These are phyloP conservation scores for Arctium minus DNA, from an alignment of 129 eudicot species.

Conservation along the genomic window DNA sequence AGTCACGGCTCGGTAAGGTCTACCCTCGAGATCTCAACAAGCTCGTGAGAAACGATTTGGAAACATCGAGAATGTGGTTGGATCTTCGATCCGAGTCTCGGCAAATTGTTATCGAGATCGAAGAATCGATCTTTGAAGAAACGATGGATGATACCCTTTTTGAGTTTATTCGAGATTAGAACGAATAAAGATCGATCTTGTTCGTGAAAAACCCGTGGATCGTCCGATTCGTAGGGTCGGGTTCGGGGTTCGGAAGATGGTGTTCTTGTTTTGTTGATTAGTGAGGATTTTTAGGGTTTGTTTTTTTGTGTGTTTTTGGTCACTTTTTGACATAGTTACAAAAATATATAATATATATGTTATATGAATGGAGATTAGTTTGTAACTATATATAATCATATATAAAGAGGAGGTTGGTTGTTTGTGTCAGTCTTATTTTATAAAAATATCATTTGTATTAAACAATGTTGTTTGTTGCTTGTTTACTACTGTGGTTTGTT, in stretches of 20 bases:
- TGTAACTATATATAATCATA: conserved; percentile 25
- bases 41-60: conserved; percentile 60
- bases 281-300: conserved; percentile 26
- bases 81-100: conserved; percentile 44
- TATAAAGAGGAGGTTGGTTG: conserved; percentile 23
- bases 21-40: conserved; percentile 58
- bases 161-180: conserved; percentile 22
- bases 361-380: conserved; percentile 29
- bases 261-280: conserved; percentile 9
- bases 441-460: neutral
- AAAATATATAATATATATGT: neutral
- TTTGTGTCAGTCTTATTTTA: conserved; percentile 7
- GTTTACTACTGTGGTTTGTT: no score
- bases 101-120: conserved; percentile 50
- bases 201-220: neutral
- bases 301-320: conserved; percentile 32
- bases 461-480: neutral
- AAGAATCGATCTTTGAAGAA: conserved; percentile 50
- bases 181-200: conserved; percentile 11
- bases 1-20: conserved; percentile 36
- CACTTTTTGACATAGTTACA: conserved; percentile 28
- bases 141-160: conserved; percentile 55
- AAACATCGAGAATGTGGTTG: conserved; percentile 58
- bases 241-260: conserved; percentile 13
- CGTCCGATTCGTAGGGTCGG: neutral